These are phyloP conservation scores for Nadsonia fulvescens DNA, from an alignment of 805 yeast genomes.

Conservation along the genomic window DNA sequence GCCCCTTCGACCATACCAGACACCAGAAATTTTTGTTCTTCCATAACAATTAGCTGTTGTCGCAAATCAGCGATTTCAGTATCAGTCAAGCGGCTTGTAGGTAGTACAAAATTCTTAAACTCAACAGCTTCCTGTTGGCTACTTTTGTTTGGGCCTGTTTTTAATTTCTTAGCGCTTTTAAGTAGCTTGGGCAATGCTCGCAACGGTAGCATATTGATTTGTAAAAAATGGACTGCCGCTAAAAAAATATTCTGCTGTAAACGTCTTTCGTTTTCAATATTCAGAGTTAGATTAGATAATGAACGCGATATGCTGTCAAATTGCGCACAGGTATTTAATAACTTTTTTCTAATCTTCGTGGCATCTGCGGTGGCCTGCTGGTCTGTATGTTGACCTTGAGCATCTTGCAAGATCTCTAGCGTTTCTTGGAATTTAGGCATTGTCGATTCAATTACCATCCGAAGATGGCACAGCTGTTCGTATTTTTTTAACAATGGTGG, in stretches of 20 bases:
- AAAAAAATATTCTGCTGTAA: slow-evolving; percentile 37
- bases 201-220: slow-evolving; percentile 44
- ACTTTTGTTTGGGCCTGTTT: slow-evolving; percentile 13
- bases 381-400: slow-evolving; percentile 12
- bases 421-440: slow-evolving; percentile 28
- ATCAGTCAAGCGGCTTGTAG: slow-evolving; percentile 6
- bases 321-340: slow-evolving; percentile 31
- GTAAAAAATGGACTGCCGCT: slow-evolving; percentile 42
- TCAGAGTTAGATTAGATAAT: no score
- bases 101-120: slow-evolving; percentile 11
- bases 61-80: slow-evolving; percentile 22
- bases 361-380: slow-evolving; percentile 20
- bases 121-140: slow-evolving; percentile 8
- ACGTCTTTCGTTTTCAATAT: slow-evolving; percentile 26
- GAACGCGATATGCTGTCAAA: no score
- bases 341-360: slow-evolving; percentile 24
- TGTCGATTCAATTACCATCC: slow-evolving; percentile 21
- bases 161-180: slow-evolving; percentile 9
- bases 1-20: slow-evolving; percentile 43
- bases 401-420: slow-evolving; percentile 20
- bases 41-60: slow-evolving; percentile 69
- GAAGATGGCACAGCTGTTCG: slow-evolving; percentile 23
- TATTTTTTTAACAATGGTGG: slow-evolving; percentile 25
- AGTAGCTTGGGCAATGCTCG: slow-evolving; percentile 37
- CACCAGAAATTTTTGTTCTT: slow-evolving; percentile 66